Evolutionary conservation across 768 basidiomycete species (phyloP).

Genomic region (Clitopilus hobsonii): DNA sequence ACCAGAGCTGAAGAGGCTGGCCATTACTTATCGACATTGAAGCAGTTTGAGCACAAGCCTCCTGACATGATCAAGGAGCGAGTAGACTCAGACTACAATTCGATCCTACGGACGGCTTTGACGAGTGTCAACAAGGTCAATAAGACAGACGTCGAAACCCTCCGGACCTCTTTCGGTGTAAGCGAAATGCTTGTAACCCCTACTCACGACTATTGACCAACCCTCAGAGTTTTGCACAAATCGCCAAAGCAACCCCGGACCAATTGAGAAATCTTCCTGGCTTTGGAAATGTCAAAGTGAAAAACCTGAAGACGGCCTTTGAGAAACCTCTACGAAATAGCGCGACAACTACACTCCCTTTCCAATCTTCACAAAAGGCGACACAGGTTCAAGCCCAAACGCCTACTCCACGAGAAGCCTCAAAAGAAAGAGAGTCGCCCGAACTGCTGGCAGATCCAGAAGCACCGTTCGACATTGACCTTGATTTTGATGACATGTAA

Average conservation of each 20-base stretch:
- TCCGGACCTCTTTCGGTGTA: slow-evolving; percentile 89
- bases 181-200: background rate
- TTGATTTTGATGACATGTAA: slow-evolving; percentile 31
- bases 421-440: slow-evolving; percentile 15
- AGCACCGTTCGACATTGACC: slow-evolving; percentile 39
- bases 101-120: slow-evolving; percentile 75
- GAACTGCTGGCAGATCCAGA: slow-evolving; percentile 14
- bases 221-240: slow-evolving; percentile 77
- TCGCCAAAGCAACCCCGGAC: slow-evolving; percentile 68
- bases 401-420: slow-evolving; percentile 33
- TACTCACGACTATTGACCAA: background rate
- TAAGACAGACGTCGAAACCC: slow-evolving; percentile 94
- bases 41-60: slow-evolving; percentile 90
- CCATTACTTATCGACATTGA: slow-evolving; percentile 85
- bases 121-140: slow-evolving; percentile 93
- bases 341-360: slow-evolving; percentile 42
- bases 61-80: slow-evolving; percentile 95
- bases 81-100: slow-evolving; percentile 81
- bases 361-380: background rate
- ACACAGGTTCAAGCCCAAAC: too few relatives aligned
- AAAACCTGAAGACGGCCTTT: slow-evolving; percentile 86
- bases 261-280: slow-evolving; percentile 84
- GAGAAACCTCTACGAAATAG: slow-evolving; percentile 80
- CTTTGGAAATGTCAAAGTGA: slow-evolving; percentile 91
- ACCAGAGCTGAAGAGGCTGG: slow-evolving; percentile 85